Conservation (phyloP, 2,329 filamentous ascomycete species). For the Sarocladiaceae sp. region DNA sequence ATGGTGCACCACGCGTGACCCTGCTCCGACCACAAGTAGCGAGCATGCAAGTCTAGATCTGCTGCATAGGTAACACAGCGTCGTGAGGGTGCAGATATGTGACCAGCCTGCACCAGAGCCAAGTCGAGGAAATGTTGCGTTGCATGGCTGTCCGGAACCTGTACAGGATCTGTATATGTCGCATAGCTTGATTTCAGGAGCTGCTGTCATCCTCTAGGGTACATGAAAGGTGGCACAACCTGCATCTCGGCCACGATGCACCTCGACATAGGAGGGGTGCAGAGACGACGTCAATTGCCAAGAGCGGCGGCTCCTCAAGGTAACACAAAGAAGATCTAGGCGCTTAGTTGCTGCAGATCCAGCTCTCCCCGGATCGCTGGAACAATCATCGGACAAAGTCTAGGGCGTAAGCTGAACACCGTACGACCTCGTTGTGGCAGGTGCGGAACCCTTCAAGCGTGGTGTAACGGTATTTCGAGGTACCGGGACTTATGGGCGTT, state of each 20-base stretch:
- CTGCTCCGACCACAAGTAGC: not conserved
- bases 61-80: not conserved
- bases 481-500: not conserved
- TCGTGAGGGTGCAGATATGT: not conserved
- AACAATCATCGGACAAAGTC: not conserved
- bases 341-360: no score
- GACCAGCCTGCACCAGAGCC: not conserved
- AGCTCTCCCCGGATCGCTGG: no score
- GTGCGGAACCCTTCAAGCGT: not conserved
- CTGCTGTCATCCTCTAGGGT: no score
- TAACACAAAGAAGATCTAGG: no score
- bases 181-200: no score
- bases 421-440: not conserved
- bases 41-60: not conserved
- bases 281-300: no score
- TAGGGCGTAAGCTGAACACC: no score
- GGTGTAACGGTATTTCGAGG: constrained; percentile 3
- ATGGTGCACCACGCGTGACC: not conserved
- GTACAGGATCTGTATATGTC: not conserved
- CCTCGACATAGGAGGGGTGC: no score
- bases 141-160: not conserved
- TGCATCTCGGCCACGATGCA: no score
- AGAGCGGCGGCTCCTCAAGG: no score
- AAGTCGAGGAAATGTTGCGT: not conserved
- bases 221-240: no score